These are phyloP conservation scores for Oemleria cerasiformis DNA, from an alignment of 306 rosid species.

Conservation along the genomic window DNA sequence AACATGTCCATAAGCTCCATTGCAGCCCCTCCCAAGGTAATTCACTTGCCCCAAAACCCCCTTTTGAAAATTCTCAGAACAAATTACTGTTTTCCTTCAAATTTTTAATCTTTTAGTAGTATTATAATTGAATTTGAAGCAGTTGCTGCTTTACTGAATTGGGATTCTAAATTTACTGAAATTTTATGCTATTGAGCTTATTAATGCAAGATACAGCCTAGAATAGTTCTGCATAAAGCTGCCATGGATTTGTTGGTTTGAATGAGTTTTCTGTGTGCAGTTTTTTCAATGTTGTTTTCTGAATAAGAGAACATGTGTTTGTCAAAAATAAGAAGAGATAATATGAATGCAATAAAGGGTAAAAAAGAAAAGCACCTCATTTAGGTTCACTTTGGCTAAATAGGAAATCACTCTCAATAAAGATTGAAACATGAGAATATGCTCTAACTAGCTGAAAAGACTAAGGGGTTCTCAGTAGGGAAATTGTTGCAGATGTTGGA, in stretches of 20 bases:
- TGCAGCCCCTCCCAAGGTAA: constrained; percentile 21
- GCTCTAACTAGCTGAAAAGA: neutral
- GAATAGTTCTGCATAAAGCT: neutral
- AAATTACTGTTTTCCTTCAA: neutral
- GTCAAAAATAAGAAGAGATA: neutral
- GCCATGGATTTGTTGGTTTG: neutral
- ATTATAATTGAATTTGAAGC: neutral
- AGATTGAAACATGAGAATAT: neutral
- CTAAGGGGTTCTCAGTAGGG: neutral
- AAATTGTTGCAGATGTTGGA: neutral
- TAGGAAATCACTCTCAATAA: neutral
- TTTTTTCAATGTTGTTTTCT: neutral
- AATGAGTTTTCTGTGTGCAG: neutral
- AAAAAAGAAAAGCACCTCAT: neutral
- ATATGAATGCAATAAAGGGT: neutral
- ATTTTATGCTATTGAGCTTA: neutral
- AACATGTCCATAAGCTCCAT: constrained; percentile 14
- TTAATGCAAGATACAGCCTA: neutral
- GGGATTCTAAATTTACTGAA: neutral
- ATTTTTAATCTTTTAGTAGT: neutral
- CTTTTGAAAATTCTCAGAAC: neutral
- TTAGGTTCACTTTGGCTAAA: neutral
- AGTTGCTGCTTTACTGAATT: neutral
- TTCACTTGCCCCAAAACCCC: neutral
- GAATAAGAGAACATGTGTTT: neutral